Conservation (phyloP, 2,329 filamentous ascomycete genomes). For the Monosporascus sp. region DNA sequence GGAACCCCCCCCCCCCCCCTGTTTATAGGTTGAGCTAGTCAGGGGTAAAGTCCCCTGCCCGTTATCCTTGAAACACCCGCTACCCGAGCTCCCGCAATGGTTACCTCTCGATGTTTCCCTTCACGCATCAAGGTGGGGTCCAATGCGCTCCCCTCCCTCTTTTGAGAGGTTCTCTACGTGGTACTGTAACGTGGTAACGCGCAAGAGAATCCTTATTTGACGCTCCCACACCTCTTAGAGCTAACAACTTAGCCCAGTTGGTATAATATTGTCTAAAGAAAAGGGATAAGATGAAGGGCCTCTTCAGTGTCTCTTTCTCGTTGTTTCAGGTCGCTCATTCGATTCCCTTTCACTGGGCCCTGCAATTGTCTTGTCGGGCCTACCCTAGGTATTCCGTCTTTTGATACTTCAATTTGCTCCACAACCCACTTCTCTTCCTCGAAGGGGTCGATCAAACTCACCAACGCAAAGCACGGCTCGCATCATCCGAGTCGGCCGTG, state of each 20-base stretch:
- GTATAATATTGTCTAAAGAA: not conserved
- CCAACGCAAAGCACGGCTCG: not conserved
- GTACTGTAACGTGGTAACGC: too few species aligned
- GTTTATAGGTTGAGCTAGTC: not conserved
- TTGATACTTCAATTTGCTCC: conserved; percentile 10
- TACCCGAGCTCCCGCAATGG: too few species aligned
- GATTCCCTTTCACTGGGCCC: conserved; percentile 4
- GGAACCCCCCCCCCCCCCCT: too few species aligned
- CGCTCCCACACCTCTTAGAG: too few species aligned
- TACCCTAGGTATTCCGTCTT: conserved; percentile 10
- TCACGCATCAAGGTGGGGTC: too few species aligned
- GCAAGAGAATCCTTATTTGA: too few species aligned
- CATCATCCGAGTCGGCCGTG: not conserved
- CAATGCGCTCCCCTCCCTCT: not conserved
- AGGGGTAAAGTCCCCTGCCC: not conserved
- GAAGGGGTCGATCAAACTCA: conserved; percentile 16
- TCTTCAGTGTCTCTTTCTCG: not conserved
- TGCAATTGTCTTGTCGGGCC: not conserved
- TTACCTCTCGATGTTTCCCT: too few species aligned
- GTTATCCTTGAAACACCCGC: too few species aligned
- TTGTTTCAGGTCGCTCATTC: not conserved
- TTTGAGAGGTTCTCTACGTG: too few species aligned
- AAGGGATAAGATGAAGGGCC: not conserved
- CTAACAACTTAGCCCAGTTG: not conserved
- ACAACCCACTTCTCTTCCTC: conserved; percentile 6